Conservation (phyloP, 2,329 filamentous ascomycete species). For the Ceratocystis cacaofunesta region DNA sequence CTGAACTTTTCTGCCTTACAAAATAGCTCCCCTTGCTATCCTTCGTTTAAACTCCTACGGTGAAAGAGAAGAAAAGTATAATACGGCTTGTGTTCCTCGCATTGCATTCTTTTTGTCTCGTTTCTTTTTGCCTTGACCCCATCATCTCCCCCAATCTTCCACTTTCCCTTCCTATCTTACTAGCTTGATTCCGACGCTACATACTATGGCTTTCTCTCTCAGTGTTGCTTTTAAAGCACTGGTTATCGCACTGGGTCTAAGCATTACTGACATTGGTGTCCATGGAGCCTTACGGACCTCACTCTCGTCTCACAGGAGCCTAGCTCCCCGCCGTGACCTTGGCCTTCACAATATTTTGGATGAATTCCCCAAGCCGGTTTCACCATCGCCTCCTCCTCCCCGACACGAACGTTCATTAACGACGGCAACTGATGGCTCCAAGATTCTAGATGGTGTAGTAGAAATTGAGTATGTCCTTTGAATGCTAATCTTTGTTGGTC, state of each 20-base stretch:
- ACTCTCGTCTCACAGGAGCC: background rate
- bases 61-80: background rate
- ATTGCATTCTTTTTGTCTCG: background rate
- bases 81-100: background rate
- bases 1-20: background rate
- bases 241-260: conserved; percentile 12
- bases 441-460: conserved; percentile 39
- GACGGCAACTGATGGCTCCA: conserved; percentile 37
- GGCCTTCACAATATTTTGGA: background rate
- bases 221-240: conserved; percentile 15
- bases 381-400: background rate
- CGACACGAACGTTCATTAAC: conserved; percentile 24
- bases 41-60: background rate
- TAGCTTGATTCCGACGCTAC: background rate
- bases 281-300: background rate
- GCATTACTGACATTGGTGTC: conserved; percentile 4
- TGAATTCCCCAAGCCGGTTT: rapidly evolving
- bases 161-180: background rate
- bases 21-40: background rate
- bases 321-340: background rate
- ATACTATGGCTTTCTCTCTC: conserved; percentile 12
- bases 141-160: background rate
- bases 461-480: conserved; percentile 33
- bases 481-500: background rate
- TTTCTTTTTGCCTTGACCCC: background rate